phyloP scores from a whole-genome alignment of 805 yeast genomes.

The Yarrowia sp. region DNA sequence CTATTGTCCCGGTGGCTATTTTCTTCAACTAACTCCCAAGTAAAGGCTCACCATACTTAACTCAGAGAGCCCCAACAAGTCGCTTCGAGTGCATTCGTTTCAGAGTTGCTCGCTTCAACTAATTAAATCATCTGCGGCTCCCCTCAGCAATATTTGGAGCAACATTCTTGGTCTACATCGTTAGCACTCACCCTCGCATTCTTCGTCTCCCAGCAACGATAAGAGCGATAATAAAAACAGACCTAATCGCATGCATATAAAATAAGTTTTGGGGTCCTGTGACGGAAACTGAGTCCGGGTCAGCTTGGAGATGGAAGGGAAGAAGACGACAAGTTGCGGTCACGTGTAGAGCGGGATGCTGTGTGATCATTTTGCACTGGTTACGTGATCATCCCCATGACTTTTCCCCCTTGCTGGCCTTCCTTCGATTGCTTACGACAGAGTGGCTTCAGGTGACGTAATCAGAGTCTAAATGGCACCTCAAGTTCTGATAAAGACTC shows the following conservation, averaged over 20 bases:
- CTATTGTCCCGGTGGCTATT: not conserved
- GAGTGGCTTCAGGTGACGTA: slow-evolving; percentile 19
- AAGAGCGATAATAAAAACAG: not conserved
- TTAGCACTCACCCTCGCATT: no score
- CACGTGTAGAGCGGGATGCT: no score
- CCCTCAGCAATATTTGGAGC: no score
- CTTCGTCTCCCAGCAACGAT: not conserved
- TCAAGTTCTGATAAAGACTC: slow-evolving; percentile 2
- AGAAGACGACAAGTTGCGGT: no score
- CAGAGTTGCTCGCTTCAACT: no score
- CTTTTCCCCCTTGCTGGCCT: not conserved
- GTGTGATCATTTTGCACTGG: not conserved
- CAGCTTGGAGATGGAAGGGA: no score
- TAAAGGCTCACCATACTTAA: no score
- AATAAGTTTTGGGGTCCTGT: not conserved
- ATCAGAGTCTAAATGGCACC: slow-evolving; percentile 9
- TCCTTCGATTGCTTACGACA: not conserved
- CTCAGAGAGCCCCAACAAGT: no score
- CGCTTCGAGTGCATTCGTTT: no score
- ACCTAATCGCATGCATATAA: not conserved
- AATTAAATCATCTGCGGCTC: no score
- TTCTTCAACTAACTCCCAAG: not conserved
- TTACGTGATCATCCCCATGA: not conserved
- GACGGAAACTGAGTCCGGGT: not conserved
- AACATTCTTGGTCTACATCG: no score